These are phyloP conservation scores for Ophiostoma sp. DNA, from an alignment of 2,329 filamentous ascomycete genomes.

Conservation along the genomic window DNA sequence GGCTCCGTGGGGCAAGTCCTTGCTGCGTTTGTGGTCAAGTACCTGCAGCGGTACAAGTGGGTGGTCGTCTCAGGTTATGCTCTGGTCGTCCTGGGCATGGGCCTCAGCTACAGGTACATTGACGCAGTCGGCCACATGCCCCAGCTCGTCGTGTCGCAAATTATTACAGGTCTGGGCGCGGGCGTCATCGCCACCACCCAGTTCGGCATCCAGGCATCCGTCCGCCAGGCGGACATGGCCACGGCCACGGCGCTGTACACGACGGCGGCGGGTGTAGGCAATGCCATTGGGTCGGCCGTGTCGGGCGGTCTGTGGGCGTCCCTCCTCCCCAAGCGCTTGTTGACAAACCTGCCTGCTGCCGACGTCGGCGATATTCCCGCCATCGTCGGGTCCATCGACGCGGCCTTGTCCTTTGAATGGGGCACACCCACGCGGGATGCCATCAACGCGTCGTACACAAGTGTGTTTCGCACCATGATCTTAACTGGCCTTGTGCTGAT, in stretches of 20 bases:
- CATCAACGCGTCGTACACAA: background rate
- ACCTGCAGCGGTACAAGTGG: background rate
- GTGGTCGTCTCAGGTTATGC: background rate
- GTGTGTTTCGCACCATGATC: background rate
- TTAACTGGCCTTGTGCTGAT: background rate
- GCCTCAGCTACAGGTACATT: background rate
- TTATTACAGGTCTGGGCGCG: background rate
- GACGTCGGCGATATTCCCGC: background rate
- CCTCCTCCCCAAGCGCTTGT: background rate
- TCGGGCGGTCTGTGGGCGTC: background rate
- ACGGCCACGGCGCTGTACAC: background rate
- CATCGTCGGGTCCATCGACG: background rate
- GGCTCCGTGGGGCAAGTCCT: background rate
- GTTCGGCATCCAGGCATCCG: background rate
- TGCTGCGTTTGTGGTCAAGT: background rate
- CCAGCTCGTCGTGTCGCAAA: background rate
- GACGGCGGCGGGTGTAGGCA: background rate
- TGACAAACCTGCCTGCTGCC: background rate
- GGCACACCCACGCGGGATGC: background rate
- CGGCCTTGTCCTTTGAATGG: background rate
- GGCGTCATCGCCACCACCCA: background rate
- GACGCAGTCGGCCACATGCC: background rate
- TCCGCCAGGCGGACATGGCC: background rate
- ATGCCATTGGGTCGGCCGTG: background rate
- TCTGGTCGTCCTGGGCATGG: background rate